phyloP scores from a whole-genome alignment of 2,329 filamentous ascomycete genomes.

The Verruconis gallopava region DNA sequence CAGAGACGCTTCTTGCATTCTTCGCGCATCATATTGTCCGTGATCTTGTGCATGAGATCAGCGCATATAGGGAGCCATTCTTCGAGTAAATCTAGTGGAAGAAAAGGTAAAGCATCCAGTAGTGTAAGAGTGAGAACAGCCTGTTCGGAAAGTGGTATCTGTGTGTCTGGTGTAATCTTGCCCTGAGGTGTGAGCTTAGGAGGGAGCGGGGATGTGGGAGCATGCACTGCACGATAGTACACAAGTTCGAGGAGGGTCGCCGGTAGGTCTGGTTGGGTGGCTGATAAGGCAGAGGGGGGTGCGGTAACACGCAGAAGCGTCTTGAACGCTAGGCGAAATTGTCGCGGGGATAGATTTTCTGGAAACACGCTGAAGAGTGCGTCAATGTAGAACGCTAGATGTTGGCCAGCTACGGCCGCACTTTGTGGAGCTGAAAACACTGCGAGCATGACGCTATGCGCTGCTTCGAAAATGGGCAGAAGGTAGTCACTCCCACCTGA shows the following conservation, averaged over 20 bases:
- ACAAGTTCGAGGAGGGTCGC: slow-evolving; percentile 71
- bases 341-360: slow-evolving; percentile 60
- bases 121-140: slow-evolving; percentile 63
- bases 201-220: slow-evolving; percentile 33
- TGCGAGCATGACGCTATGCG: slow-evolving; percentile 70
- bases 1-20: slow-evolving; percentile 60
- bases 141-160: slow-evolving; percentile 54
- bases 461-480: slow-evolving; percentile 70
- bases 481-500: slow-evolving; percentile 44
- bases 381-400: slow-evolving; percentile 75
- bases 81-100: slow-evolving; percentile 56
- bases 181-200: slow-evolving; percentile 10
- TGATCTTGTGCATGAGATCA: slow-evolving; percentile 50
- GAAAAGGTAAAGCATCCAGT: slow-evolving; percentile 63
- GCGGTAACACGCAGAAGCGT: slow-evolving; percentile 71
- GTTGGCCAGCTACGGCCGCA: slow-evolving; percentile 52
- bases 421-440: slow-evolving; percentile 72
- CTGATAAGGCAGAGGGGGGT: slow-evolving; percentile 63
- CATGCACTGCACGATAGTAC: slow-evolving; percentile 47
- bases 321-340: slow-evolving; percentile 81
- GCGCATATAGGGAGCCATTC: slow-evolving; percentile 70
- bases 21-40: slow-evolving; percentile 48
- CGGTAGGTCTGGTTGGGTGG: slow-evolving; percentile 61
- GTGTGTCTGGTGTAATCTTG: slow-evolving; percentile 22
- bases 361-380: slow-evolving; percentile 72